Conservation (phyloP, 1,284 basidiomycete genomes). For the Trametes pubescens region DNA sequence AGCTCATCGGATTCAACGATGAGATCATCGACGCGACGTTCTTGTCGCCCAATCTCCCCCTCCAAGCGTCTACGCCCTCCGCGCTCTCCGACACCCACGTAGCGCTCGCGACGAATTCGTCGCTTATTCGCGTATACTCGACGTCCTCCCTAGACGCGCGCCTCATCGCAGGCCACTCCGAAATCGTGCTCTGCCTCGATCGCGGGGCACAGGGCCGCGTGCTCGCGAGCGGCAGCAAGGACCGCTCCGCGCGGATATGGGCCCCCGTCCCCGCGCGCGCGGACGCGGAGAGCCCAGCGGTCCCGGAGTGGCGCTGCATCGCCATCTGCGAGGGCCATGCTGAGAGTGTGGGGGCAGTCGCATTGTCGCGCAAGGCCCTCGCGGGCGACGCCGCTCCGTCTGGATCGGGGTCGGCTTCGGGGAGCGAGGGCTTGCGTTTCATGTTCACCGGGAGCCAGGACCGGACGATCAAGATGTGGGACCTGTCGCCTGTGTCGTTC, state of each 20-base stretch:
- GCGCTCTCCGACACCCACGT: conserved; percentile 69
- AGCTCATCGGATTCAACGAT: conserved; percentile 97
- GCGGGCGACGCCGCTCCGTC: conserved; percentile 35
- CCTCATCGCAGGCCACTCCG: conserved; percentile 87
- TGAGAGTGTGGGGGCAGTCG: conserved; percentile 92
- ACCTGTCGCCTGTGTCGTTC: conserved; percentile 65
- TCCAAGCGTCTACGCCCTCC: conserved; percentile 33
- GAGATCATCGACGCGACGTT: conserved; percentile 93
- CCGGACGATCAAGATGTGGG: conserved; percentile 99
- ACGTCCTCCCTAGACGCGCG: conserved; percentile 78
- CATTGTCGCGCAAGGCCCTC: conserved; percentile 66
- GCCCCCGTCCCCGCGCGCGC: conserved; percentile 47
- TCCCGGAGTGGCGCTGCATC: conserved; percentile 80
- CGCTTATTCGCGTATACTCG: conserved; percentile 89
- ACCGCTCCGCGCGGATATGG: conserved; percentile 91
- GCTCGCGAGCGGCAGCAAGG: conserved; percentile 93
- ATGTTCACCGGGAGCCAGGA: conserved; percentile 97
- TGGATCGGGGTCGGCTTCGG: conserved; percentile 21
- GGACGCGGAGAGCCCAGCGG: conserved; percentile 30
- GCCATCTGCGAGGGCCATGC: conserved; percentile 94
- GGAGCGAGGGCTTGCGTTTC: conserved; percentile 54
- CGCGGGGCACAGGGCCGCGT: conserved; percentile 71
- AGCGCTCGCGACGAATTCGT: conserved; percentile 96
- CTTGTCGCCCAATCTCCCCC: conserved; percentile 58
- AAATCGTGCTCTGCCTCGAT: conserved; percentile 91